phyloP scores from a whole-genome alignment of 106 monocot species.

The Dactylorhiza incarnata region DNA sequence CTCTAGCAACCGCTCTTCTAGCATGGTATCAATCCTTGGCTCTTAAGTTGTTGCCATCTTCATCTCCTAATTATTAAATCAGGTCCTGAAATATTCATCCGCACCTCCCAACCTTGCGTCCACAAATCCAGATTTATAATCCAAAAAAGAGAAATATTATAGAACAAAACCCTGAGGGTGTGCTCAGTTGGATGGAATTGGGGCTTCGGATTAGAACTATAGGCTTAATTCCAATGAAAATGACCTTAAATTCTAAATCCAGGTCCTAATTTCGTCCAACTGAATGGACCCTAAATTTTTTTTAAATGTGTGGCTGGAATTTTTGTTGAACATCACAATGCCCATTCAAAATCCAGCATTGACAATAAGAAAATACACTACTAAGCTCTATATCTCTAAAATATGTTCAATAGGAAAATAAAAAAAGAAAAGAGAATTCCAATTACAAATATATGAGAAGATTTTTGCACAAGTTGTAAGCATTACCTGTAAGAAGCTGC shows the following conservation, averaged over 20 bases:
- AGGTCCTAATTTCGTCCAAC: no score
- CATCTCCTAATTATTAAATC: not conserved
- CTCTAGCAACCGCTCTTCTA: not conserved
- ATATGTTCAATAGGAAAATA: not conserved
- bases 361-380: not conserved
- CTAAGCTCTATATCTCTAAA: not conserved
- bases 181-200: no score
- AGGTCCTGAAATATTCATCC: no score
- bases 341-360: not conserved
- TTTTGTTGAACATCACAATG: not conserved
- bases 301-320: no score
- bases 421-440: not conserved
- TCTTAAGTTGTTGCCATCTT: not conserved
- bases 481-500: conserved; percentile 67
- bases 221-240: no score
- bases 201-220: no score
- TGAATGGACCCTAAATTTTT: no score
- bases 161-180: no score
- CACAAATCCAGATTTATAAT: no score
- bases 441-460: not conserved
- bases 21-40: not conserved
- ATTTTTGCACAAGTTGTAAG: not conserved
- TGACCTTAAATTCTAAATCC: no score
- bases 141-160: no score
- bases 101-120: no score